These are phyloP conservation scores for Hansenula anomala DNA, from an alignment of 1,139 yeast genomes.

Conservation along the genomic window DNA sequence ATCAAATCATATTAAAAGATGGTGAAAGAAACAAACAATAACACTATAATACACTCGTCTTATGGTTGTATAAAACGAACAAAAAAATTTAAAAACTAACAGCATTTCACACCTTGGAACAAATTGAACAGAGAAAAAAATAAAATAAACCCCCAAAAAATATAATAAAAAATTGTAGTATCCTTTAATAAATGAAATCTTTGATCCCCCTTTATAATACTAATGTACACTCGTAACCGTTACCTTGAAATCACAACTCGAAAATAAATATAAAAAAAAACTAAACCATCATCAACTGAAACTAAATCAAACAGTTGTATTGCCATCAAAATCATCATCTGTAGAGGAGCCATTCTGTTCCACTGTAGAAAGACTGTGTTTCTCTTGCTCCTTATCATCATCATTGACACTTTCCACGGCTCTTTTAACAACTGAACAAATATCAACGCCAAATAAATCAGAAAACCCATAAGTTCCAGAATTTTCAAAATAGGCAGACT, in stretches of 20 bases:
- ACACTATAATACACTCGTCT: too few species aligned
- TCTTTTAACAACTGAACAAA: constrained; percentile 50
- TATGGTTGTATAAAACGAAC: too few species aligned
- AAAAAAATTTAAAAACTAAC: too few species aligned
- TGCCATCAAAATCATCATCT: constrained; percentile 8
- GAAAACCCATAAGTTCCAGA: constrained; percentile 13
- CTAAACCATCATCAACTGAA: too few species aligned
- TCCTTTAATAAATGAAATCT: too few species aligned
- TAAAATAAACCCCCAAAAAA: neutral
- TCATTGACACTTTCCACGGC: constrained; percentile 34
- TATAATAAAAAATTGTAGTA: neutral
- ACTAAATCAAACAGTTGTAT: constrained; percentile 2
- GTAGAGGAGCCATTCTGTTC: constrained; percentile 6
- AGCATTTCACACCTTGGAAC: too few species aligned
- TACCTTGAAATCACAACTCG: neutral
- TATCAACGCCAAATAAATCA: constrained; percentile 53
- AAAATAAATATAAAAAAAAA: too few species aligned
- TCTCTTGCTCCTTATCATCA: neutral
- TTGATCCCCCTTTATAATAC: too few species aligned
- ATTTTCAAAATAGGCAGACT: constrained; percentile 10
- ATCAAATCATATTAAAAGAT: too few species aligned
- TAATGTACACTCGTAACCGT: neutral
- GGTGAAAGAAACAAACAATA: too few species aligned
- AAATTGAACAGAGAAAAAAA: too few species aligned
- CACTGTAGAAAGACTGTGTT: neutral